Conservation (phyloP, 192 early-diverging fungal species). For the Rhizophagus prolifer region DNA sequence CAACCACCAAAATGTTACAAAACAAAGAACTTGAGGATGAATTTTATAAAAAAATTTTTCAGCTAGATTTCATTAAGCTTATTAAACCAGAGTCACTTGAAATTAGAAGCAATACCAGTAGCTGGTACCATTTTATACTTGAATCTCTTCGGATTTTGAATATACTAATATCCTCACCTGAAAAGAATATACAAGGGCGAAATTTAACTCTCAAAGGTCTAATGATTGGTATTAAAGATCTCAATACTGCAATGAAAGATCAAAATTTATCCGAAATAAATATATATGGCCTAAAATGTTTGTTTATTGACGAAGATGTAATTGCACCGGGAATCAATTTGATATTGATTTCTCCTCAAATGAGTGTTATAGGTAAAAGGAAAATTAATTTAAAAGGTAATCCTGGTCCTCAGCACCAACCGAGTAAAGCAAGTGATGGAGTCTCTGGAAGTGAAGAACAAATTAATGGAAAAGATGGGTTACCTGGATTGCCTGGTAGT, state of each 20-base stretch:
- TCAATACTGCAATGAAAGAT: background rate
- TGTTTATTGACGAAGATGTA: slow-evolving; percentile 2
- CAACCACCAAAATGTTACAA: background rate
- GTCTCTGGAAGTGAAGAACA: background rate
- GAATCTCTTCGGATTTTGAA: background rate
- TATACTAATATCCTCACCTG: background rate
- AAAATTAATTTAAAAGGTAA: slow-evolving; percentile 12
- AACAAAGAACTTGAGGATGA: background rate
- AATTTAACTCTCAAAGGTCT: background rate
- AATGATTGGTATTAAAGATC: background rate
- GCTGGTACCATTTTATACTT: background rate
- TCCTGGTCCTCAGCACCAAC: background rate
- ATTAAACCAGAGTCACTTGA: slow-evolving; percentile 5
- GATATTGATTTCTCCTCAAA: background rate
- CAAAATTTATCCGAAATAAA: slow-evolving; percentile 3
- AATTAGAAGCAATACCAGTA: slow-evolving; percentile 8
- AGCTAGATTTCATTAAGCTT: slow-evolving; percentile 1
- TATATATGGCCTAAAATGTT: background rate
- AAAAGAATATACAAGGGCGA: background rate
- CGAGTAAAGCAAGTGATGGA: slow-evolving; percentile 1
- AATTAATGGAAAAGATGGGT: background rate
- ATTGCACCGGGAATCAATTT: slow-evolving; percentile 10
- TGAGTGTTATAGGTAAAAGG: background rate
- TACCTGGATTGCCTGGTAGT: background rate
- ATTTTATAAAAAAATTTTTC: slow-evolving; percentile 1